These are phyloP conservation scores for Cladosporium sp. DNA, from an alignment of 2,329 filamentous ascomycete species.

Conservation along the genomic window DNA sequence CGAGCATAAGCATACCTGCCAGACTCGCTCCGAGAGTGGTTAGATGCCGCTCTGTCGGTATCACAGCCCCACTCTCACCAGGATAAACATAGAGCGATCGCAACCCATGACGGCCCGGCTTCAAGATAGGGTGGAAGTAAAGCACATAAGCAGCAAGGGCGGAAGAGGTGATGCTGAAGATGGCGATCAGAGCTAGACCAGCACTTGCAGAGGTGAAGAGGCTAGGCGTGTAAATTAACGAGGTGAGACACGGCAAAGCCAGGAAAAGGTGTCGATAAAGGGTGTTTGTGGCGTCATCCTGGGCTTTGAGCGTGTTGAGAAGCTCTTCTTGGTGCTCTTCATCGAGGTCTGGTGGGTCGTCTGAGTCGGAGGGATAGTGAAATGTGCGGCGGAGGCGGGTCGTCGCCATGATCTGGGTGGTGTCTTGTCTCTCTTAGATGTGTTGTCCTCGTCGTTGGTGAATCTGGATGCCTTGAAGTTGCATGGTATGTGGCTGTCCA, in stretches of 20 bases:
- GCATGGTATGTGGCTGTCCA: too few relatives aligned
- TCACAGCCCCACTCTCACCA: constrained; percentile 16
- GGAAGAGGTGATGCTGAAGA: constrained; percentile 57
- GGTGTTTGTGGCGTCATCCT: constrained; percentile 44
- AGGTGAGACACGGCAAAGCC: constrained; percentile 54
- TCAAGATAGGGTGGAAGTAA: constrained; percentile 39
- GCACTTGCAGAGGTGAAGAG: constrained; percentile 39
- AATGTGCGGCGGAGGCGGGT: constrained; percentile 73
- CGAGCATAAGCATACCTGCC: constrained; percentile 45
- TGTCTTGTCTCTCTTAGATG: too few relatives aligned
- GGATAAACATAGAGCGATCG: constrained; percentile 22
- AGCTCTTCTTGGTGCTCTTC: constrained; percentile 68
- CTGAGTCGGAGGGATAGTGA: constrained; percentile 61
- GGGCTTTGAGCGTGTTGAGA: constrained; percentile 51
- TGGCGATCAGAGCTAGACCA: constrained; percentile 40
- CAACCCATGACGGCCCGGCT: constrained; percentile 40
- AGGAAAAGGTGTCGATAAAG: constrained; percentile 49
- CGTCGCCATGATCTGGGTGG: constrained; percentile 46
- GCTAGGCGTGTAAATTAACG: constrained; percentile 51
- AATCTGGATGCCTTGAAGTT: constrained; percentile 6
- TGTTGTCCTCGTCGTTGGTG: too few relatives aligned
- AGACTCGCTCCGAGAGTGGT: constrained; percentile 56
- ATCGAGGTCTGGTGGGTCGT: constrained; percentile 60
- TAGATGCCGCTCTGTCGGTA: constrained; percentile 34
- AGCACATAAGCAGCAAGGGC: constrained; percentile 56